Base-by-base conservation (phyloP, 2,329 filamentous ascomycete species). In the Microdochium trichocladiopsis region DNA sequence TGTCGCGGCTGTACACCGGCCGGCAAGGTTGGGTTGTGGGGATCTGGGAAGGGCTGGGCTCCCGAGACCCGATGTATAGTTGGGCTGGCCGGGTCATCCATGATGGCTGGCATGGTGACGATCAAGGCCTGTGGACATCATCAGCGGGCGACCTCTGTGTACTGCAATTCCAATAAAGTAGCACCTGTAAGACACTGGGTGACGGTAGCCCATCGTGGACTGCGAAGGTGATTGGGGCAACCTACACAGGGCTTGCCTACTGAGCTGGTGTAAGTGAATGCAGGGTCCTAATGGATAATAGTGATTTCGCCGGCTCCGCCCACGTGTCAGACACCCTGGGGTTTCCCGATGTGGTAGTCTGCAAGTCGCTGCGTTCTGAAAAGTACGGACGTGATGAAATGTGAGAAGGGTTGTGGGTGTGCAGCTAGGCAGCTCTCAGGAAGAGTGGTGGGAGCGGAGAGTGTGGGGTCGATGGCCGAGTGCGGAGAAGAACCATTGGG, bases 11-110 rank as follows among this genome's bases (percentile, higher is more conserved):
- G 70, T 63, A 95, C 87, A 57, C 82, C 82, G 25, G 77, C 67
- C 49, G 90, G 88, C 49, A 93, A 76, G 49, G 83, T 73, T 50
- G 83, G 81, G 62, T 78, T 76, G 41, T 72, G 75, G 52, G 82
- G 77, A 57, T 81, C 77, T 58, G 86, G 84, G 62, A 80, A 89
- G 41, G 87, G 86, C 51, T 75, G 66, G 48, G 78, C 75, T 28
- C 87, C 87, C 56, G 85, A 87, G 50, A 82, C 78, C 56, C 87
- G 83, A 71, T 86, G 83, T 60, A 90, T 83, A 65, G 84, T 81
- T 58, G 86, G 80, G 63, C 84, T 79, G 45, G 80, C 79, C 54
- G 88, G 88, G 66, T 91, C 88, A 65, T 92, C 87, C 63, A 90
- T 78, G 70, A 90, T 86, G 57, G 88, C 87, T 61, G 87, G 86